phyloP scores from a whole-genome alignment of 495 filamentous ascomycete species.

The Lepidopterella palustris region DNA sequence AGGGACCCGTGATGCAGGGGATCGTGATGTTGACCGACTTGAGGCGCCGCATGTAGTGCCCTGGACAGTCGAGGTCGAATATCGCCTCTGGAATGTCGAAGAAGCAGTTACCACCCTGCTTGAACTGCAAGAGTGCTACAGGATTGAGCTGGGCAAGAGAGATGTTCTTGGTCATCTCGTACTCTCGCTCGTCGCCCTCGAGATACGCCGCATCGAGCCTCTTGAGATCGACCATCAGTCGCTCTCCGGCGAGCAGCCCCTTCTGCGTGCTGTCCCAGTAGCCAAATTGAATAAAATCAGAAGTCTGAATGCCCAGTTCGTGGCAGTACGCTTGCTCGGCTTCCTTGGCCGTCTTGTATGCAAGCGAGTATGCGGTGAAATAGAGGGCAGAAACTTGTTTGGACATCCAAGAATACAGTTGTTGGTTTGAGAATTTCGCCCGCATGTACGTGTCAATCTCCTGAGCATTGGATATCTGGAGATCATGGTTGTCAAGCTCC shows the following conservation, averaged over 20 bases:
- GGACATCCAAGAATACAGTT: constrained; percentile 13
- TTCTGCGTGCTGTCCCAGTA: constrained; percentile 30
- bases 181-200: constrained; percentile 28
- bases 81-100: neutral
- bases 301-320: neutral
- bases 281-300: constrained; percentile 8
- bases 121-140: neutral
- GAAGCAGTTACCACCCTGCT: constrained; percentile 13
- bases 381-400: neutral
- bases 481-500: constrained; percentile 17
- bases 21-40: constrained; percentile 22
- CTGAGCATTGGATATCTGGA: neutral
- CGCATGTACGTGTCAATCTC: neutral
- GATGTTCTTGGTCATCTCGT: constrained; percentile 36
- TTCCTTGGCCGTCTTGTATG: neutral
- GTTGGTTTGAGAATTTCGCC: constrained; percentile 5
- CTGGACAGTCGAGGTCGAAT: constrained; percentile 29
- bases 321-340: constrained; percentile 1
- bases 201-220: constrained; percentile 19
- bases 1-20: constrained; percentile 30
- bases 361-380: neutral
- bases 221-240: neutral
- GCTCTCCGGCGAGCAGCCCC: constrained; percentile 33
- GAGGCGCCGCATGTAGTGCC: constrained; percentile 34
- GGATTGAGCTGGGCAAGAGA: neutral